Percentiles rank a stretch among this genome's conserved stretches.
These are phyloP conservation scores for Hemisphaericaspora nanyangensis DNA, from an alignment of 805 yeast genomes.

Conservation along the genomic window DNA sequence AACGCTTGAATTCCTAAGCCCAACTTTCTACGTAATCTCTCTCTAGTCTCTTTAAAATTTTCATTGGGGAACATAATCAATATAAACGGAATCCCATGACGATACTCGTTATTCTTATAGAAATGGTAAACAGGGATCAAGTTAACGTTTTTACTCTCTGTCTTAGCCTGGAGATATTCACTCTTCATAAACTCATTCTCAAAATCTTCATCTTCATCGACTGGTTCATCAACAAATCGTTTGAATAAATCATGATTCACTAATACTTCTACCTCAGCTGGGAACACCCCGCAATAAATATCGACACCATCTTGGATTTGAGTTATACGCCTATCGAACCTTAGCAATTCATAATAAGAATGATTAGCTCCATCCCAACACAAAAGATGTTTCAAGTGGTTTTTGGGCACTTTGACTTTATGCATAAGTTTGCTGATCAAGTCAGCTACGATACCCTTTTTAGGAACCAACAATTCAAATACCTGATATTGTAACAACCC, in stretches of 20 bases:
- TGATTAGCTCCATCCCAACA: slow-evolving; percentile 54
- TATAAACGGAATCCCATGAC: slow-evolving; percentile 84
- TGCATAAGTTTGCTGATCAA: slow-evolving; percentile 53
- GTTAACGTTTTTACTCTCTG: slow-evolving; percentile 27
- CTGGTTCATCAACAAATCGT: slow-evolving; percentile 18
- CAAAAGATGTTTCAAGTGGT: slow-evolving; percentile 44
- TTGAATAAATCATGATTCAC: slow-evolving; percentile 32
- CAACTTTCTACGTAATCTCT: slow-evolving; percentile 61
- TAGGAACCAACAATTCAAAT: slow-evolving; percentile 67
- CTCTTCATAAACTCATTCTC: slow-evolving; percentile 21
- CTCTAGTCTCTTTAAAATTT: slow-evolving; percentile 54
- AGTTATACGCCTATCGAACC: slow-evolving; percentile 32
- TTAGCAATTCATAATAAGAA: slow-evolving; percentile 35
- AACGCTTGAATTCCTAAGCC: slow-evolving; percentile 81
- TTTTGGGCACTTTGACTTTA: slow-evolving; percentile 49
- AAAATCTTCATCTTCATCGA: slow-evolving; percentile 16
- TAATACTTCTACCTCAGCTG: slow-evolving; percentile 39
- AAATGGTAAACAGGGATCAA: slow-evolving; percentile 73
- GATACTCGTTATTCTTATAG: slow-evolving; percentile 58
- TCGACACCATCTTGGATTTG: slow-evolving; percentile 32
- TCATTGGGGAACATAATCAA: slow-evolving; percentile 73
- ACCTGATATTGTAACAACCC: slow-evolving; percentile 65
- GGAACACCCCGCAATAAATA: slow-evolving; percentile 39
- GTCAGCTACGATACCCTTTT: slow-evolving; percentile 48
- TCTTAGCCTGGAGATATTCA: slow-evolving; percentile 22